Base-by-base conservation (phyloP, 768 basidiomycete genomes). In the Lactifluus rugatus region DNA sequence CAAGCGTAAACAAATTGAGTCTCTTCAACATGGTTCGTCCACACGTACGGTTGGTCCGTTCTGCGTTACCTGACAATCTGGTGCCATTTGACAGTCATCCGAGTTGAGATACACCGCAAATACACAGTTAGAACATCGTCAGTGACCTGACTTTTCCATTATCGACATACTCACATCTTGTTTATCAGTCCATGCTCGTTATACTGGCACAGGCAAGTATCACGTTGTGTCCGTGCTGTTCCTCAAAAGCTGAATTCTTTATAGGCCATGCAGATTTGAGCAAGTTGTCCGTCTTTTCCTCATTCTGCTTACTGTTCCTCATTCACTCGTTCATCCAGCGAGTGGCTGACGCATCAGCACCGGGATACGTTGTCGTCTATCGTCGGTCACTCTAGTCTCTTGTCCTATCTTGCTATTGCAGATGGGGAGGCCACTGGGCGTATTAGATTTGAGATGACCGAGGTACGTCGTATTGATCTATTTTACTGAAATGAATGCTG, bases 331-430 rank as follows among this genome's bases (percentile, higher is more conserved):
- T 52, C 5, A 2, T 67, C 1, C 19, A 98, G 95, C 72, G 95
- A 98, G 69, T 98, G 95, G 95, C 72, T 95, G 47, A 96, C 93
- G 7, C 92, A 97, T 72, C 95, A 97, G 68, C 94, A 97, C 73
- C 84, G 95, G 42, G 95, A 98, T 70, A 94, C 93, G n/a, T 75
- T 91, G 60, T 76, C 94, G 23, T 88, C 94, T 9, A 93, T 98
- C 62, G 84, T 93, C 46, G 93, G 95, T 2, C 96, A 99, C 70
- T 81, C 92, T 3, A 79, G 89, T 0, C 73, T 99, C 56, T 75
- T 84, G 14, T 90, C 90, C 2, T 99, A 87, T 69, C 77, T 97
- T 47, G 85, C 93, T 1, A 83, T 98, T 66, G 94, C 94, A 14
- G 95, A 99, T 63, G 92, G 93, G 2, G 93, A 97, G 71, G 79